Conservation (phyloP, 257 asterid species). For the Solanum lycopersicoides region DNA sequence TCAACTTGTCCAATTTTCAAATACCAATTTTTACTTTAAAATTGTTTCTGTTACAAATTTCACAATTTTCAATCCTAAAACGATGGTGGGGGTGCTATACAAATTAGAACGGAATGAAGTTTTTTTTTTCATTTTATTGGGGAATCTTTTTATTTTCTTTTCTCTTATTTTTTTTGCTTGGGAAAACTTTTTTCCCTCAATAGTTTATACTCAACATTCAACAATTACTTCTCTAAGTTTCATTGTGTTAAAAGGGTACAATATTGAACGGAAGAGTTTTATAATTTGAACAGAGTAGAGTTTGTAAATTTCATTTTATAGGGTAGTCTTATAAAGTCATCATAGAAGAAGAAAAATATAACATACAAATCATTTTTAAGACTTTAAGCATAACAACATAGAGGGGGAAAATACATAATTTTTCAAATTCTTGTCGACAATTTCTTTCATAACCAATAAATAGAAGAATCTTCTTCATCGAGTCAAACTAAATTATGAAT, state of each 20-base stretch:
- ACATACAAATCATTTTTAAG: neutral
- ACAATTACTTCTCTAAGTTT: neutral
- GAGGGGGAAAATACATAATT: no score
- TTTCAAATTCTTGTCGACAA: no score
- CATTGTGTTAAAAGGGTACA: neutral
- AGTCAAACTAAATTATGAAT: no score
- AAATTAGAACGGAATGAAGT: neutral
- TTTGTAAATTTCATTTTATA: neutral
- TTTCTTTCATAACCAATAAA: no score
- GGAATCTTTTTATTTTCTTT: neutral
- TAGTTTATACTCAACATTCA: neutral
- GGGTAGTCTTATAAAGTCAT: no score
- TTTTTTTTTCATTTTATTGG: neutral
- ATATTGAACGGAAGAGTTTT: neutral
- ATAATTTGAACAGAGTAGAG: neutral
- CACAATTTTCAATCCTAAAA: neutral
- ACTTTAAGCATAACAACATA: neutral
- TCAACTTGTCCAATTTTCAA: neutral
- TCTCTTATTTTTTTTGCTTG: neutral
- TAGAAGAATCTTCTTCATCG: no score
- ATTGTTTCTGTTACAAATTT: neutral
- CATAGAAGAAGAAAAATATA: no score
- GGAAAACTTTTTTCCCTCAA: neutral
- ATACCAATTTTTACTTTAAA: neutral
- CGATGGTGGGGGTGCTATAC: neutral